These are phyloP conservation scores for Penicillium ucsense DNA, from an alignment of 495 filamentous ascomycete species.

Conservation along the genomic window DNA sequence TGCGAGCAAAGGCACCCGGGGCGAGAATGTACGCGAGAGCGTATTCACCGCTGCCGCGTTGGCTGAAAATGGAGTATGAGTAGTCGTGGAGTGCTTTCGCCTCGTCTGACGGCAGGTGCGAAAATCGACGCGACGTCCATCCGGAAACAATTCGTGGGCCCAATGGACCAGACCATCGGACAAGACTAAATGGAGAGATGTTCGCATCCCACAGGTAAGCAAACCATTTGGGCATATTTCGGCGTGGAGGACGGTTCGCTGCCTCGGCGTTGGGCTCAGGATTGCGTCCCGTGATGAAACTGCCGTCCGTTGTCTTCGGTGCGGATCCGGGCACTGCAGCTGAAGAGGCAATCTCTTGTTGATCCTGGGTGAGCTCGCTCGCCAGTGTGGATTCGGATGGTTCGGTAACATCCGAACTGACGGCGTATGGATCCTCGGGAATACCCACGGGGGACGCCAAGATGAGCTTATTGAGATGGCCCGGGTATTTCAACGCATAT, in stretches of 20 bases:
- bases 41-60: slow-evolving; percentile 90
- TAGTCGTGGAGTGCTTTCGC: slow-evolving; percentile 82
- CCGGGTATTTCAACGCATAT: slow-evolving; percentile 93
- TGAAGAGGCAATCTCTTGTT: slow-evolving; percentile 40
- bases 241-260: slow-evolving; percentile 36
- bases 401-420: slow-evolving; percentile 71
- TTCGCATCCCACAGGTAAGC: slow-evolving; percentile 95
- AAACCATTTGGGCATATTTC: slow-evolving; percentile 73
- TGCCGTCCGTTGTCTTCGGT: slow-evolving; percentile 45
- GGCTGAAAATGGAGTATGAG: slow-evolving; percentile 87
- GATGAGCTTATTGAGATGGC: slow-evolving; percentile 88
- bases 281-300: slow-evolving; percentile 43
- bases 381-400: slow-evolving; percentile 56
- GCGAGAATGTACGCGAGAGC: slow-evolving; percentile 87
- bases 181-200: slow-evolving; percentile 83
- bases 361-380: slow-evolving; percentile 69
- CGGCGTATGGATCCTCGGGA: slow-evolving; percentile 88
- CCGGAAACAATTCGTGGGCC: slow-evolving; percentile 88
- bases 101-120: slow-evolving; percentile 73
- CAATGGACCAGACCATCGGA: slow-evolving; percentile 83
- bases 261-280: slow-evolving; percentile 10
- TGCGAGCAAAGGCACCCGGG: slow-evolving; percentile 84
- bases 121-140: slow-evolving; percentile 89
- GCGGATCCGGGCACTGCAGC: slow-evolving; percentile 17
- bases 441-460: slow-evolving; percentile 90